These are phyloP conservation scores for Botryotinia convoluta DNA, from an alignment of 2,329 filamentous ascomycete genomes.

Conservation along the genomic window DNA sequence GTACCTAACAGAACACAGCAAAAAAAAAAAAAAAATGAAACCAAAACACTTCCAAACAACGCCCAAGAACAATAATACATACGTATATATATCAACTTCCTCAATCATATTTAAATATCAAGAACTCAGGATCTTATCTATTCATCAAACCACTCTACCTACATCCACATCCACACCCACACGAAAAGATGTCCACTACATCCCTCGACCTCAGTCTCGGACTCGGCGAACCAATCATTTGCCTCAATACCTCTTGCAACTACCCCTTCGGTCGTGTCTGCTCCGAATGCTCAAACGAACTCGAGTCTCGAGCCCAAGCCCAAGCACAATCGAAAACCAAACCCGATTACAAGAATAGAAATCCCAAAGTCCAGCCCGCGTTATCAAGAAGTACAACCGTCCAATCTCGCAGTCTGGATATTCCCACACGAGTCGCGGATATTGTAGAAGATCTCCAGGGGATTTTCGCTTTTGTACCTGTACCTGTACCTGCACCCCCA, in stretches of 20 bases:
- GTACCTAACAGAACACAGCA: not conserved
- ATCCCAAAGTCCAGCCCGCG: too few relatives aligned
- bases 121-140: not conserved
- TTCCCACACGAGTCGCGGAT: not conserved
- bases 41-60: not conserved
- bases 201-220: not conserved
- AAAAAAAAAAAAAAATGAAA: not conserved
- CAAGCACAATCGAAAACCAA: not conserved
- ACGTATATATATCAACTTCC: not conserved
- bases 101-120: too few relatives aligned
- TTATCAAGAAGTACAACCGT: not conserved
- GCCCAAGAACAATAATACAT: not conserved
- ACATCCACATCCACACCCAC: not conserved
- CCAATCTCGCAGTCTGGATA: not conserved
- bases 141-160: not conserved
- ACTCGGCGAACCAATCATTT: conserved; percentile 20
- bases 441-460: not conserved
- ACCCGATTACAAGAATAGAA: not conserved
- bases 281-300: not conserved
- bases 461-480: not conserved
- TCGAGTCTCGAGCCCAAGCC: not conserved
- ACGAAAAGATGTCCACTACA: not conserved
- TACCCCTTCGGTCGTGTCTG: conserved; percentile 25
- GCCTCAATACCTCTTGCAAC: conserved; percentile 22
- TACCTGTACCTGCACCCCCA: not conserved